Evolutionary conservation across 2,329 filamentous ascomycete species (phyloP), one percentile per base, ranked within the genome.

Genomic region (Penicillium verrucosum): DNA sequence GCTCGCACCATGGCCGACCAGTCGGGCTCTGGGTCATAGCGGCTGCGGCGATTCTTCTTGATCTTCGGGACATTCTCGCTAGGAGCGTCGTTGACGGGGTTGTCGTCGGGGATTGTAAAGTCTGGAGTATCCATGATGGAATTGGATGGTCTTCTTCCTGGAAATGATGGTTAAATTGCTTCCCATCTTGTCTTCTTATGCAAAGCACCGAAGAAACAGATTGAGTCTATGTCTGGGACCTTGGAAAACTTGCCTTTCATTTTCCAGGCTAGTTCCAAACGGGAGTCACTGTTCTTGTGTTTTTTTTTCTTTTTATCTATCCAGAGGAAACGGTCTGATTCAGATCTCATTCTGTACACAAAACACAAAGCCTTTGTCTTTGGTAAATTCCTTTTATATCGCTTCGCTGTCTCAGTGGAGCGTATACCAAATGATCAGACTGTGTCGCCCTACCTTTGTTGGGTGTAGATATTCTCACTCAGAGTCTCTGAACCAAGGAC

Each of bases 11-110:
- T 57, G 9, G 47, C 62, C 2, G 65, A 66, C 48, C 65, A 66
- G 53, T 69, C 61, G 30, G 57, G 65, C 45, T 66, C 65, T 1
- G 65, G 62, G 10, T 63, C 60, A 44, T 65, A 54, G 49, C 62
- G 59, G 27, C 56, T 50, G 49, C 65, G 63, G 18, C 63, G 59
- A 23, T 45, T 56, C 37, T 63, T 66, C 46, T 65, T 65, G 32
- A 27, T 11, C 44, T 48, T 46, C 7, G 59, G 32, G 23, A 10
- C 74, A 9, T 16, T 27, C 14, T 52, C 36, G 12, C 27, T 34
- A 12, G 27, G 21, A 5, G 85, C 12, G 10, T 37, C 81, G 56
- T 73, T 75, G 21, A 40, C 14, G 21, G 2, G 21, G 12, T 21
- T 21, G 12, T 37, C 32, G 34, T 21, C 32, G 8, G 34, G 41